Evolutionary conservation across 1,139 yeast genomes (phyloP), one percentile per base, ranked within the genome.

Genomic region (Hanseniaspora gamundiae): DNA sequence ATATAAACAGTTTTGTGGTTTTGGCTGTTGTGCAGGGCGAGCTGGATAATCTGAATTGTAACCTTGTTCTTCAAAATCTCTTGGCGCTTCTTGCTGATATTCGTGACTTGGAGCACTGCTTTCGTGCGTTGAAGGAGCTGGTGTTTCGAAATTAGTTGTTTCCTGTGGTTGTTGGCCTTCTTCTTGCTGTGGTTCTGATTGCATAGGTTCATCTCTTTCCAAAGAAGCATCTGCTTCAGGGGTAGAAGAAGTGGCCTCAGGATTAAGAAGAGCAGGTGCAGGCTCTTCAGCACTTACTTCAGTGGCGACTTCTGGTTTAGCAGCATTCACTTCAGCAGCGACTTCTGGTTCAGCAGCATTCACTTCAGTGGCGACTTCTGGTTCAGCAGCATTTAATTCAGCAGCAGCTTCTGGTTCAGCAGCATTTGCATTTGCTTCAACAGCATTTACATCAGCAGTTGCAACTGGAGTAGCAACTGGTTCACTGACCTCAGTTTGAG

Each of bases 1-100:
- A 56, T 76, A 76, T 46, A 77, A 66, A 22, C 81, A 76, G 54
- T 71, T 73, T 55, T 68, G 68, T 47, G 44, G 51, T 52, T 39
- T 41, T 41, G 20, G 19, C 22, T 36, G 29, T 5, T 22, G 19
- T n/a, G 14, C 20, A 42, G 40, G 44, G 52, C 30, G 44, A 53
- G 39, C 41, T 47, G 38, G 43, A 43, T 20, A 42, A 46, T 22
- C 39, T 48, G 16, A 44, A 54, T 42, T 46, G 57, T 29, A 24
- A 24, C 35, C 53, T 38, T 42, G 55, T 35, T 38, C 55, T 35
- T 48, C 53, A 27, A 46, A 51, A 45, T 44, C 52, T 29, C 46
- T 52, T n/a, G 45, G 49, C 39, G 40, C 45, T 38, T 42, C 49
- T 29, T 39, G 45, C 29, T 47, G 54, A 20, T 47, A 50, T n/a